Base-by-base conservation (phyloP, 352 stramenopile species). In the Chrysophaeum taylorii region DNA sequence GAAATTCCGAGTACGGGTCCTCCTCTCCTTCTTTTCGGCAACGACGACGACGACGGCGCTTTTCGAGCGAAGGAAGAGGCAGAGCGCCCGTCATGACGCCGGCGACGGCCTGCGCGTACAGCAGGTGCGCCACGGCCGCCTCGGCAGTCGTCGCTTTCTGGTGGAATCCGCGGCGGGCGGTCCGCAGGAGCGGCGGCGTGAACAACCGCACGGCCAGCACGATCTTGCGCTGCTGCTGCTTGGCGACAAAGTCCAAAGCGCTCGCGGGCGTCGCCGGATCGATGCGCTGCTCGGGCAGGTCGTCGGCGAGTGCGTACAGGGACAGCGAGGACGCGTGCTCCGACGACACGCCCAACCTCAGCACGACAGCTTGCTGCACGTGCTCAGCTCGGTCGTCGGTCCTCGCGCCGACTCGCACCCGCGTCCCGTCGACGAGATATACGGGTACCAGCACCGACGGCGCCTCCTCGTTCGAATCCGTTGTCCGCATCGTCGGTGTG, bases 131-230 rank as follows among this genome's bases (percentile, higher is more conserved):
- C 2, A 66, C 33, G 12, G 57, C 57, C 9, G 2, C 16, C 57
- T 42, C 57, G 2, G 31, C 5, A 1, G 57, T n/a, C 5, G 14
- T 14, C 12, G 57, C 57, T 18, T 15, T 60, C 16, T 27, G 16
- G 33, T 12, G 7, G 27, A 66, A 66, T 2, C 57, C 57, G 12
- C 57, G 57, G 12, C 4, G 12, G 16, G 57, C 57, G 16, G 57
- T 36, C 57, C 7, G 33, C 9, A 2, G 14, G 33, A 38, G 35
- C 33, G 57, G 33, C 57, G 31, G 2, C 57, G 57, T 66, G 36
- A 66, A 21, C 5, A 66, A 36, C 12, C 57, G 57, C 57, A 45
- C 57, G 57, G 57, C 57, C 5, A 66, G 18, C 18, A 25, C 45
- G 45, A 57, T 25, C 9, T 27, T 5, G 9, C 7, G 12, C 12